A percentile compares a stretch with the other conserved stretches of the same genome.
phyloP scores from a whole-genome alignment of 805 yeast species.

The Kodamaea nitidulidarum region DNA sequence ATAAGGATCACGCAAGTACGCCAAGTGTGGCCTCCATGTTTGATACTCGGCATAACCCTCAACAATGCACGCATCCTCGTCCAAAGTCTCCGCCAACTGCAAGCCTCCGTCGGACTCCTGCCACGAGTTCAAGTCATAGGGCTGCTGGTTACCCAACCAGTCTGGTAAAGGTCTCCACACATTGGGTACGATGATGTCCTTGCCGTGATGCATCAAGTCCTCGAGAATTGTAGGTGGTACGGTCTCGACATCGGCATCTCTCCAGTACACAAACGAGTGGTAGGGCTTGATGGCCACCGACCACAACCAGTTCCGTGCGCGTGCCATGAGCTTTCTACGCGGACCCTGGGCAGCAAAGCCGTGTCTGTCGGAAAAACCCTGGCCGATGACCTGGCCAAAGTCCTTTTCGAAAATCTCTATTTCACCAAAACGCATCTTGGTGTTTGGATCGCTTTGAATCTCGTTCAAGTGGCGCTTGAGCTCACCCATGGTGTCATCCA shows the following conservation, averaged over 20 bases:
- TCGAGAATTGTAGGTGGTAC: slow-evolving; percentile 80
- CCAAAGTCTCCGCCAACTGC: slow-evolving; percentile 68
- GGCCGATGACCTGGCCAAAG: slow-evolving; percentile 91
- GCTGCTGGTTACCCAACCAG: slow-evolving; percentile 81
- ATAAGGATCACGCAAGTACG: slow-evolving; percentile 89
- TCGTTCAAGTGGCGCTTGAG: slow-evolving; percentile 53
- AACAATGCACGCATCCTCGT: slow-evolving; percentile 93
- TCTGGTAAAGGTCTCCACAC: slow-evolving; percentile 89
- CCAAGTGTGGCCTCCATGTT: slow-evolving; percentile 96
- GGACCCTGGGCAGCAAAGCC: slow-evolving; percentile 97
- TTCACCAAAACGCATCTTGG: slow-evolving; percentile 65
- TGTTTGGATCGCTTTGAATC: slow-evolving; percentile 64
- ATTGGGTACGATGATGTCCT: slow-evolving; percentile 91
- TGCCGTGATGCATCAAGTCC: slow-evolving; percentile 87
- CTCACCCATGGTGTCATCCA: slow-evolving; percentile 78
- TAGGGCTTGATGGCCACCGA: slow-evolving; percentile 84
- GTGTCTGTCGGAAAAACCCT: slow-evolving; percentile 88
- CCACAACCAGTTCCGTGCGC: slow-evolving; percentile 92
- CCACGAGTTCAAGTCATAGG: slow-evolving; percentile 83
- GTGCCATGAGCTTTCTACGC: slow-evolving; percentile 89
- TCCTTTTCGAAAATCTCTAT: slow-evolving; percentile 88
- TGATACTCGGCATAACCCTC: slow-evolving; percentile 97
- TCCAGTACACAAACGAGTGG: slow-evolving; percentile 95
- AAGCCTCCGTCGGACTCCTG: slow-evolving; percentile 80
- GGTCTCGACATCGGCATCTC: slow-evolving; percentile 96